Conservation (phyloP, 78 protist genomes). For the Andalucia godoyi region DNA sequence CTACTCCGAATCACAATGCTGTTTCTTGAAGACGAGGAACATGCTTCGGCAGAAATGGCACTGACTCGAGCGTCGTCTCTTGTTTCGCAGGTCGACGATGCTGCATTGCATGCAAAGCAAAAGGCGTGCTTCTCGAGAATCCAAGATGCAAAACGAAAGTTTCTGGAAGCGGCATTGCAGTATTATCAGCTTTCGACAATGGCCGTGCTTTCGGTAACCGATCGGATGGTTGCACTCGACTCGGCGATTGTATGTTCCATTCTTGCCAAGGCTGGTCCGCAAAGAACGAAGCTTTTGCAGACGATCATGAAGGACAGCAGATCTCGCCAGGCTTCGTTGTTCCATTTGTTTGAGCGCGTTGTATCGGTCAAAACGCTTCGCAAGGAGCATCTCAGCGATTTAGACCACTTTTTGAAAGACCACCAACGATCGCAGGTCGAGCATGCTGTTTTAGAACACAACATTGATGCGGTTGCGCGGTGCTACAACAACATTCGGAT, state of each 20-base stretch:
- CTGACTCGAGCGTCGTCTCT: no score
- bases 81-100: no score
- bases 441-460: conserved; percentile 80
- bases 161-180: conserved; percentile 12
- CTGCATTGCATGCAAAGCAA: background rate
- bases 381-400: conserved; percentile 38
- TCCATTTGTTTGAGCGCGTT: conserved; percentile 9
- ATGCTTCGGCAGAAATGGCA: no score
- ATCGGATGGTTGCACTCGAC: conserved; percentile 10
- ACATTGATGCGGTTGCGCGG: conserved; percentile 56
- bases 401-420: conserved; percentile 31
- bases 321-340: background rate
- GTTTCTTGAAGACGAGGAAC: no score
- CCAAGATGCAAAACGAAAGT: conserved; percentile 14
- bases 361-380: conserved; percentile 57
- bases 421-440: conserved; percentile 76
- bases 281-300: conserved; percentile 74
- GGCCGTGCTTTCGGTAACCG: background rate
- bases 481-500: conserved; percentile 74
- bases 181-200: conserved; percentile 6
- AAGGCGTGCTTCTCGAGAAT: background rate
- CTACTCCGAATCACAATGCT: no score
- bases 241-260: conserved; percentile 70
- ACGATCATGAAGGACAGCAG: conserved; percentile 84
- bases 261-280: conserved; percentile 82